phyloP scores from a whole-genome alignment of 306 rosid genomes.

The Begonia fuchsioides region DNA sequence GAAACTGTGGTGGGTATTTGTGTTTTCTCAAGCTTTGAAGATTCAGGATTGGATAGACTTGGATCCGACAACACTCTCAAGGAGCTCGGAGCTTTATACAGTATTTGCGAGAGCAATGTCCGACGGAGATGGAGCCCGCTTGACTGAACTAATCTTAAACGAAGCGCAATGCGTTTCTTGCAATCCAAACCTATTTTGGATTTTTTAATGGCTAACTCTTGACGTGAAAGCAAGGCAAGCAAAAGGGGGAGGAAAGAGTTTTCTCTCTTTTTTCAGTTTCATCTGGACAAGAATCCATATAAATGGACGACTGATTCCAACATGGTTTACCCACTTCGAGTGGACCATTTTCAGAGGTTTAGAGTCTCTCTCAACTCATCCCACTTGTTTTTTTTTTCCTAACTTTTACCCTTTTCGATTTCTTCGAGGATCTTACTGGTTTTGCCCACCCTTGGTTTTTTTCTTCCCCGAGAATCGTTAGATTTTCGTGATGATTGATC shows the following conservation, averaged over 20 bases:
- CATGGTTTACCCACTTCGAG: not conserved
- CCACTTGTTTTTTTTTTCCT: not conserved
- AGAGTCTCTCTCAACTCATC: not conserved
- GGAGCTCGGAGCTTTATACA: too few species aligned
- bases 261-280: not conserved
- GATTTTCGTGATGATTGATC: too few species aligned
- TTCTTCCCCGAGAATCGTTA: too few species aligned
- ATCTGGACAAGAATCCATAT: constrained; percentile 2
- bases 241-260: not conserved
- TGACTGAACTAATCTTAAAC: not conserved
- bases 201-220: not conserved
- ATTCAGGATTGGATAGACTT: too few species aligned
- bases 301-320: not conserved
- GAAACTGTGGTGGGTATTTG: too few species aligned
- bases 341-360: not conserved
- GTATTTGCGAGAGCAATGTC: too few species aligned
- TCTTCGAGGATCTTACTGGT: too few species aligned
- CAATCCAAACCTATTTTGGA: not conserved
- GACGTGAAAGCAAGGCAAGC: constrained; percentile 7
- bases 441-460: too few species aligned
- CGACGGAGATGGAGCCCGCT: too few species aligned
- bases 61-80: too few species aligned
- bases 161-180: not conserved
- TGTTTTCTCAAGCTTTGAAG: too few species aligned
- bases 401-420: not conserved